These are phyloP conservation scores for Cercophora samala DNA, from an alignment of 495 filamentous ascomycete species.

Conservation along the genomic window DNA sequence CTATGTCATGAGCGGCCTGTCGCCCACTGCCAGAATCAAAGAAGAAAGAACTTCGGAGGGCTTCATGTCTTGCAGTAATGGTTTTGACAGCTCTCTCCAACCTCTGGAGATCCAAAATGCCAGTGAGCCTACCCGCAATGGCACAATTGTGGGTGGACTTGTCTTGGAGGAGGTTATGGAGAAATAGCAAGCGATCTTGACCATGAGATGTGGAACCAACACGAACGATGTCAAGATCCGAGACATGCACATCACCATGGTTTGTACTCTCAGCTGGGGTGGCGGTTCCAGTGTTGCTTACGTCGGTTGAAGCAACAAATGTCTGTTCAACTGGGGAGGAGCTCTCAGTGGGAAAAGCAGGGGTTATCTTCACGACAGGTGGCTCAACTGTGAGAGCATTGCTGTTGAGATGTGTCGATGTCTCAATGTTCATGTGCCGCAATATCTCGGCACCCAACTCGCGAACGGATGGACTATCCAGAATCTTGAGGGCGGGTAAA, in stretches of 20 bases:
- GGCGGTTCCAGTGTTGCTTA: neutral
- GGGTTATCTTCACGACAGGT: neutral
- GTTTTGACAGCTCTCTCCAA: neutral
- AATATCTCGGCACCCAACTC: constrained; percentile 10
- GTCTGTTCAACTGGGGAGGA: neutral
- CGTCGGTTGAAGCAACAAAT: neutral
- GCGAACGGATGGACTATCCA: constrained; percentile 13
- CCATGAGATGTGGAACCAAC: neutral
- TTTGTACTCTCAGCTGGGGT: neutral
- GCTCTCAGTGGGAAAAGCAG: neutral
- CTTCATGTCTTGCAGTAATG: neutral
- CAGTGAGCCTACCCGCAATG: neutral
- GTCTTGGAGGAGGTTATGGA: neutral
- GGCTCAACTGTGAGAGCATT: neutral
- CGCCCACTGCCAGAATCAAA: neutral
- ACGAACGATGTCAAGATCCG: neutral
- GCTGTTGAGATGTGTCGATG: neutral
- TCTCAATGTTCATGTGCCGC: constrained; percentile 1
- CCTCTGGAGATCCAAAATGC: neutral
- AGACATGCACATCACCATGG: neutral
- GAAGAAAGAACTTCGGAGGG: neutral
- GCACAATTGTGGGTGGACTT: neutral
- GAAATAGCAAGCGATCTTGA: neutral
- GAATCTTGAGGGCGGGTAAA: constrained; percentile 24
- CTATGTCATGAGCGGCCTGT: neutral